Evolutionary conservation across 2,329 filamentous ascomycete genomes (phyloP).

Genomic region (Alternaria solani): DNA sequence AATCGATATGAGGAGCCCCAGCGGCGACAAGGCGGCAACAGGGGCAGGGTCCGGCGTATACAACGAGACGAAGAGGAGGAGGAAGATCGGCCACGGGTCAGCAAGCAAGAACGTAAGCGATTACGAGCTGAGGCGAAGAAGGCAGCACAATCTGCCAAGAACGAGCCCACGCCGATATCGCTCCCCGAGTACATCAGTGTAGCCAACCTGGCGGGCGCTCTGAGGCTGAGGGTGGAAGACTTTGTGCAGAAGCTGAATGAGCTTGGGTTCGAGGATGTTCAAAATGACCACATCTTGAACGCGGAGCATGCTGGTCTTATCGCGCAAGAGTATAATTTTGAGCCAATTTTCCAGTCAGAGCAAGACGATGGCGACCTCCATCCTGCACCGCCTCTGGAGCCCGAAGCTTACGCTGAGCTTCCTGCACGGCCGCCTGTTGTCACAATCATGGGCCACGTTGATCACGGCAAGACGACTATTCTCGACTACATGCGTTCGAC

Average conservation of each 20-base stretch:
- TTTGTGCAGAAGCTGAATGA: slow-evolving; percentile 81
- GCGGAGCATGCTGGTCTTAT: slow-evolving; percentile 90
- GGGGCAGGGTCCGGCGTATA: slow-evolving; percentile 28
- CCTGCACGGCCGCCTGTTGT: slow-evolving; percentile 88
- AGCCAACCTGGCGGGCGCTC: slow-evolving; percentile 76
- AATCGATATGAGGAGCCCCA: slow-evolving; percentile 46
- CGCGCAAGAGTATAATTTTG: slow-evolving; percentile 90
- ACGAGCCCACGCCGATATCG: slow-evolving; percentile 62
- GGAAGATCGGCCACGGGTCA: slow-evolving; percentile 28
- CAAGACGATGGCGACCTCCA: slow-evolving; percentile 75
- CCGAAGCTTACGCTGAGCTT: slow-evolving; percentile 69
- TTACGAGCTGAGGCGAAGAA: slow-evolving; percentile 47
- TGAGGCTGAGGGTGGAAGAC: slow-evolving; percentile 73
- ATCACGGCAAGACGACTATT: slow-evolving; percentile 97
- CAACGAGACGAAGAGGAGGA: slow-evolving; percentile 39
- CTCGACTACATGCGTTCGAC: slow-evolving; percentile 93
- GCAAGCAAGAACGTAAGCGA: slow-evolving; percentile 44
- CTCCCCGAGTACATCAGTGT: slow-evolving; percentile 93
- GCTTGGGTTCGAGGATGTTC: slow-evolving; percentile 90
- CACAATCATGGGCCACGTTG: slow-evolving; percentile 99
- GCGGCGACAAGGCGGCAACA: slow-evolving; percentile 30
- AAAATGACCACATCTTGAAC: slow-evolving; percentile 84
- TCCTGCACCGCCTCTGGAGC: slow-evolving; percentile 60
- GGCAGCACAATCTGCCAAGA: slow-evolving; percentile 39
- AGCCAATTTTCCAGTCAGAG: slow-evolving; percentile 74